Evolutionary conservation across 2,329 filamentous ascomycete species (phyloP).

Genomic region (Fusarium hostae): DNA sequence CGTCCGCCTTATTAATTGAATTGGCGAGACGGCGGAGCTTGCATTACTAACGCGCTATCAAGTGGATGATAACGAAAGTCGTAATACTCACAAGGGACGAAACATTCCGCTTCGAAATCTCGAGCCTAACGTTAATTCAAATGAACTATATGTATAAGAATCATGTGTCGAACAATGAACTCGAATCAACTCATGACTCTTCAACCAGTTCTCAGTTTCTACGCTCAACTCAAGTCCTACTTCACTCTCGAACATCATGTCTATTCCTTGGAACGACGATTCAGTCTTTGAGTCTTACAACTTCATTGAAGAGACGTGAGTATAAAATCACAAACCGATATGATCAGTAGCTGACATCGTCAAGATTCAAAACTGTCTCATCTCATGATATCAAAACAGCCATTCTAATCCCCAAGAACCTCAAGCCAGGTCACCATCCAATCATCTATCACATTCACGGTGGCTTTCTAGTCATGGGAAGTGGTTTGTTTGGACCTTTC

Average conservation of each 20-base stretch:
- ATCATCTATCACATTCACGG: conserved; percentile 44
- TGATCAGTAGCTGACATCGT: background rate
- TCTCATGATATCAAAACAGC: conserved; percentile 36
- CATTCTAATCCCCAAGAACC: conserved; percentile 41
- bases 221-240: no score
- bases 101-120: background rate
- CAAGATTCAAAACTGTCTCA: conserved; percentile 36
- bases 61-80: background rate
- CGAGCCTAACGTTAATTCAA: fast-evolving
- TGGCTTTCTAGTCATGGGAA: conserved; percentile 38
- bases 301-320: conserved; percentile 34
- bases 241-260: background rate
- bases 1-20: conserved; percentile 12
- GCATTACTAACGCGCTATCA: background rate
- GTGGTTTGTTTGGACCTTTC: conserved; percentile 39
- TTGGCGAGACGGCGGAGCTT: background rate
- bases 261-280: conserved; percentile 28
- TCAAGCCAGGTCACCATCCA: conserved; percentile 37
- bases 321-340: fast-evolving
- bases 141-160: background rate
- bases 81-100: background rate
- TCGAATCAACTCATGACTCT: background rate
- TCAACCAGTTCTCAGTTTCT: background rate
- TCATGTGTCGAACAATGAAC: background rate
- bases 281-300: conserved; percentile 35